Base-by-base conservation (phyloP, 768 basidiomycete species). In the Termitomyces sp. region DNA sequence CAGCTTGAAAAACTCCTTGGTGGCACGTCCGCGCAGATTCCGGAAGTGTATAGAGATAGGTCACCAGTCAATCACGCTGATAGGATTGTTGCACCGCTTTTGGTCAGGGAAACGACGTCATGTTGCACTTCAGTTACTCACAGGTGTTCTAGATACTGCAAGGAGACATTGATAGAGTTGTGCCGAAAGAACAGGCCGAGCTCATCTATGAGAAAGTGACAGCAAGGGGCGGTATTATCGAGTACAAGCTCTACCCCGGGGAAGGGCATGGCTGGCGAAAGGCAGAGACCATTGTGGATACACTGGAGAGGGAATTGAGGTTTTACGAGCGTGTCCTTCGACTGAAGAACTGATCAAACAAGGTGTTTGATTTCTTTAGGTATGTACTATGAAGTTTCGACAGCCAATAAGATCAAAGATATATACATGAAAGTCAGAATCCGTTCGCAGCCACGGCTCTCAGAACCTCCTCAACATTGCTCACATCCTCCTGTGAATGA, bases 181-280 rank as follows among this genome's bases (percentile, higher is more conserved):
- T 91, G 0, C 88, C 83, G 0, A 85, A 84, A 3, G 77, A 74
- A 17, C 89, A 91, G 63, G 79, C 88, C 0, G 75, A 81, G 55
- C 65, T 66, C 12, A 86, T 89, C 49, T 78, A 82, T 39, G 72
- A 82, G 14, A 76, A 69, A 54, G 80, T 88, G 59, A 70, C 74
- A 52, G 70, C 74, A 50, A 71, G 73, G 0, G 77, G 78, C 3
- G 84, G 84, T 0, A 63, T 73, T 11, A 80, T 84, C 21, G 80
- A 87, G 62, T 83, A 84, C 59, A 74, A 83, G 58, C 60, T 82
- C 0, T 87, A 86, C 65, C 70, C 78, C 14, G 86, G 85, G 19
- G 86, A 88, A 68, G 84, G 84, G 2, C 85, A 86, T 65, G 84
- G 85, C 0, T 86, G 80, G 77, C 71, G 82, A 46, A 78, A 76